Percentiles rank a stretch among this genome's conserved stretches.
phyloP scores from a whole-genome alignment of 2,329 filamentous ascomycete species.

The Drechslera avenae region DNA sequence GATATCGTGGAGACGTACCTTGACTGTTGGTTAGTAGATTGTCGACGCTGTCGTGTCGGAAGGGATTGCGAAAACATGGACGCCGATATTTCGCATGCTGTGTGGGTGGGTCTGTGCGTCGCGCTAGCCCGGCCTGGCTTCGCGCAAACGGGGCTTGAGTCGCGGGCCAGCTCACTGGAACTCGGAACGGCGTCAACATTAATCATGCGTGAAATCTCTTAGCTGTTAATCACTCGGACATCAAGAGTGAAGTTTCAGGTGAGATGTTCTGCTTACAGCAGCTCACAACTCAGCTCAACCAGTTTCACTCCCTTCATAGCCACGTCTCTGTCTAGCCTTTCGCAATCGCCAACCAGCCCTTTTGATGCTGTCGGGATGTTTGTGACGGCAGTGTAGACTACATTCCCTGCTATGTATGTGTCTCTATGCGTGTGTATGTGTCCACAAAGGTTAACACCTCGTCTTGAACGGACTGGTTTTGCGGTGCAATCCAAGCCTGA shows the following conservation, averaged over 20 bases:
- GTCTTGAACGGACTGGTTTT: constrained; percentile 10
- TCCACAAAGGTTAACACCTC: constrained; percentile 12
- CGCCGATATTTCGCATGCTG: constrained; percentile 29
- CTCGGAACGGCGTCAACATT: too few species aligned
- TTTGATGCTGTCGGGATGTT: constrained; percentile 24
- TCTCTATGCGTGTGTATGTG: constrained; percentile 23
- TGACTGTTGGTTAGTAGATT: constrained; percentile 45
- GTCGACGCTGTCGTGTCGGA: constrained; percentile 36
- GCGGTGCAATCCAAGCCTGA: not conserved
- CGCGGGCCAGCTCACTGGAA: not conserved
- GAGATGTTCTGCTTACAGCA: too few species aligned
- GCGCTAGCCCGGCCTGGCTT: constrained; percentile 2
- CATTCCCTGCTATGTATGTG: constrained; percentile 23
- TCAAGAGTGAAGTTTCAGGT: not conserved
- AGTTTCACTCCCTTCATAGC: constrained; percentile 12
- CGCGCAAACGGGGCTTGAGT: not conserved
- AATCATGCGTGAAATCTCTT: too few species aligned
- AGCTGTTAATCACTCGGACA: too few species aligned
- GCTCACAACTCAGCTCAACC: constrained; percentile 25
- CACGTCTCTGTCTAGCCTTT: constrained; percentile 20
- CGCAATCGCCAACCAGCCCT: constrained; percentile 31
- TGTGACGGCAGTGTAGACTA: constrained; percentile 16
- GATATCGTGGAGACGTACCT: constrained; percentile 30
- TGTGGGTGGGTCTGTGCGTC: constrained; percentile 23
- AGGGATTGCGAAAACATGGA: constrained; percentile 18